Conservation (phyloP, 352 stramenopile species). For the Globisporangium apiculatum region DNA sequence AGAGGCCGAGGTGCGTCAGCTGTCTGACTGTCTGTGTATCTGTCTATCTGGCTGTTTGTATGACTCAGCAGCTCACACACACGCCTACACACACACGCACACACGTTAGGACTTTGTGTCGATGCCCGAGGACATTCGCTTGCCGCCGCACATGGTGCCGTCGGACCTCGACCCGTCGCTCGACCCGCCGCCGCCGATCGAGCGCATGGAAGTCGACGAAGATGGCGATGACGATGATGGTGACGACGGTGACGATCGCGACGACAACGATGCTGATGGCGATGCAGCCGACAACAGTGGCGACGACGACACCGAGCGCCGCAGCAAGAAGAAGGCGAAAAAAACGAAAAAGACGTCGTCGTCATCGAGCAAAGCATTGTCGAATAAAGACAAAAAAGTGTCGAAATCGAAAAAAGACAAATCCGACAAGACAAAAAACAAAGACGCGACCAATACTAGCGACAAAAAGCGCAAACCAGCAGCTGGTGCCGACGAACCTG, state of each 20-base stretch:
- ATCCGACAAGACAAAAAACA: constrained; percentile 11
- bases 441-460: constrained; percentile 12
- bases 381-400: constrained; percentile 11
- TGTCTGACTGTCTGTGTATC: not conserved
- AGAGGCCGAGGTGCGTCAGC: constrained; percentile 38
- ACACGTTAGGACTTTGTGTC: constrained; percentile 56
- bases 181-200: constrained; percentile 42
- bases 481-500: not conserved
- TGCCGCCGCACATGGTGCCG: constrained; percentile 73
- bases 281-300: constrained; percentile 14
- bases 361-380: constrained; percentile 12
- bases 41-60: not conserved
- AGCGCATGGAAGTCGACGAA: constrained; percentile 21
- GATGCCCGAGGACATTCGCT: constrained; percentile 61
- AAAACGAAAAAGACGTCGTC: constrained; percentile 23
- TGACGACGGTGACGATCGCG: constrained; percentile 14
- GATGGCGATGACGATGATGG: constrained; percentile 20
- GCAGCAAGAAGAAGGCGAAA: constrained; percentile 35
- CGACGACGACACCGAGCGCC: not conserved
- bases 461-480: constrained; percentile 20
- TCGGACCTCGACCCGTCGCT: constrained; percentile 74
- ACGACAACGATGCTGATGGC: constrained; percentile 8
- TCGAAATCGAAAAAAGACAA: constrained; percentile 8
- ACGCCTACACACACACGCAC: not conserved
- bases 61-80: not conserved